Base-by-base conservation (phyloP, 495 filamentous ascomycete genomes). In the Neurospora tetraspora region DNA sequence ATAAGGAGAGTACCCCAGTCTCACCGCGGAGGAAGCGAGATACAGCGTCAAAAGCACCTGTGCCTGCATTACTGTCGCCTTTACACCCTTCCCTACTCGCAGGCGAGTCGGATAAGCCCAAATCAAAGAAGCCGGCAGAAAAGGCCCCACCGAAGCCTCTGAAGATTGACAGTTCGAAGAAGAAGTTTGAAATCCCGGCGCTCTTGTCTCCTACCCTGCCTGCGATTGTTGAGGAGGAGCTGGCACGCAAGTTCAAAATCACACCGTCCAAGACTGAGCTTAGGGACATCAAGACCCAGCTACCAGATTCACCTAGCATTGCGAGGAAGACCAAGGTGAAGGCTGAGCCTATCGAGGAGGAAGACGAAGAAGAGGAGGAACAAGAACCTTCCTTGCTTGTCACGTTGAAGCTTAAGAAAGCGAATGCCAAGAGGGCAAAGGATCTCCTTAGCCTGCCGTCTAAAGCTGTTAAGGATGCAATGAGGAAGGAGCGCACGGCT, bases 151-250 rank as follows among this genome's bases (percentile, higher is more conserved):
- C 76, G n/a, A 78, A 74, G 40, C 5, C 73, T 0, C 42, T 65
- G 31, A 80, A 78, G 47, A 37, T 71, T 2, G 76, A 77, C 8
- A 70, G 69, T 5, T 68, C 73, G 34, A 84, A 79, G 72, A 74
- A 73, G 20, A 43, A 73, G 0, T 7, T 77, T 23, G 70, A 69
- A 34, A 76, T 86, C n/a, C 84, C 84, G 8, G 74, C 77, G 4
- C 79, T 86, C 18, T 80, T 86, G 9, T 86, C 85, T 8, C 85
- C 85, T 6, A 86, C 84, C 4, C 75, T 86, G 10, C 85, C 85
- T 1, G 77, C 83, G 1, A 71, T 85, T 47, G 78, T 86, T 5
- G 81, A 86, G 36, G 82, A 81, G 65, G 82, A 83, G 39, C 77
- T 86, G 18, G 79, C 80, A 14, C 80, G 78, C 31, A 65, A 65